Evolutionary conservation across 163 green algal species (phyloP).

Genomic region (Volvox carteri): DNA sequence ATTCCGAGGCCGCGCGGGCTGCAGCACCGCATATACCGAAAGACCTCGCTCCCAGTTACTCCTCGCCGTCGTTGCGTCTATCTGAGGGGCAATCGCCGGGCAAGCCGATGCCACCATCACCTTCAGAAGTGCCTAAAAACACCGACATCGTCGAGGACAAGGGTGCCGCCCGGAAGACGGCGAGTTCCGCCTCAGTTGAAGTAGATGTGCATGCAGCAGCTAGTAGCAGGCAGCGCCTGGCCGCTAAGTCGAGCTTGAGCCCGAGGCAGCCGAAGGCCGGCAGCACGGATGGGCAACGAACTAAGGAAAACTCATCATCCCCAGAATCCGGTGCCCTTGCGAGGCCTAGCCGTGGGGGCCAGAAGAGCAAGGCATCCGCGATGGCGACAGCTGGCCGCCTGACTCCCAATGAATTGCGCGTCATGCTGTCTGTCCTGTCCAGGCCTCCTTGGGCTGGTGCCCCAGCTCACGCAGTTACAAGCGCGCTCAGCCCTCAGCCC

Average conservation of each 20-base stretch:
- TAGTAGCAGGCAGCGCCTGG: neutral
- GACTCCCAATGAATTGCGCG: conserved; percentile 8
- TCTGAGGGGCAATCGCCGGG: neutral
- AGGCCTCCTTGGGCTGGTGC: conserved; percentile 7
- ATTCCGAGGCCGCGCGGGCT: neutral
- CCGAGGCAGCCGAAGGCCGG: neutral
- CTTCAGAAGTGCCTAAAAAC: neutral
- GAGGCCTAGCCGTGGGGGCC: neutral
- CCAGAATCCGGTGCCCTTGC: neutral
- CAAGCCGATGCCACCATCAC: neutral
- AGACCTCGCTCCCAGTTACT: neutral
- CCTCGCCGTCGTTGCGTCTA: conserved; percentile 11
- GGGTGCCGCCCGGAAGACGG: neutral
- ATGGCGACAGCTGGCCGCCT: neutral
- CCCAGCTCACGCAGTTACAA: neutral
- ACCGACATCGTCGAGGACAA: neutral
- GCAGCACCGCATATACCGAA: neutral
- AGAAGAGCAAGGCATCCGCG: neutral
- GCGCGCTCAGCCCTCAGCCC: conserved; percentile 2
- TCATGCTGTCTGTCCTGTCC: conserved; percentile 31
- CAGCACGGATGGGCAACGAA: neutral
- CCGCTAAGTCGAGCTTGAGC: neutral
- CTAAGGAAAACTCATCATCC: neutral
- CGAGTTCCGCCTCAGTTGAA: neutral
- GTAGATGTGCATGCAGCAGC: neutral